phyloP scores from a whole-genome alignment of 768 basidiomycete genomes.

The Leccinum pellstonianum region DNA sequence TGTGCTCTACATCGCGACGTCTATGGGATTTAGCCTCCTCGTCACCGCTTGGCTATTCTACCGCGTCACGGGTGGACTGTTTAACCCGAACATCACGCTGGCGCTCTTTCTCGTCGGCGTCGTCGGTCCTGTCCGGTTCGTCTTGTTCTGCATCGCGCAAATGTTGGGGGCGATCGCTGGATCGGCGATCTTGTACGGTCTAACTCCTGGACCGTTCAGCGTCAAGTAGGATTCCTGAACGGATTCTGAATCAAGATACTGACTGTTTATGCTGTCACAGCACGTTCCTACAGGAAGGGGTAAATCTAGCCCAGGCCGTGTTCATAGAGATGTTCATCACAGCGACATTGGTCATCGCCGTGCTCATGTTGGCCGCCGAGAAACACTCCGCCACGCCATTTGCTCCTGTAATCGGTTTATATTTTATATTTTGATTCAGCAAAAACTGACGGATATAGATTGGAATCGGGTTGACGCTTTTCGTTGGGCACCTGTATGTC shows the following conservation, averaged over 20 bases:
- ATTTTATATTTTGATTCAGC: not conserved
- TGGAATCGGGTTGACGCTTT: conserved; percentile 65
- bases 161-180: conserved; percentile 59
- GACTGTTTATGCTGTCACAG: conserved; percentile 32
- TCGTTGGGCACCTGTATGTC: conserved; percentile 58
- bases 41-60: conserved; percentile 69
- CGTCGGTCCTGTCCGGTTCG: conserved; percentile 53
- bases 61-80: conserved; percentile 60
- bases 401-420: conserved; percentile 50
- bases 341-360: conserved; percentile 53
- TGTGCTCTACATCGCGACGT: conserved; percentile 54
- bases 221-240: conserved; percentile 44
- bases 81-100: conserved; percentile 63
- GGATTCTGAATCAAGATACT: not conserved
- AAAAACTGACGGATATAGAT: conserved; percentile 36
- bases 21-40: conserved; percentile 61
- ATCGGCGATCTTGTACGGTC: conserved; percentile 50
- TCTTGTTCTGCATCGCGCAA: conserved; percentile 62
- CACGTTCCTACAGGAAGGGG: conserved; percentile 44
- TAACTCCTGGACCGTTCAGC: conserved; percentile 54
- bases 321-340: conserved; percentile 72
- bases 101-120: conserved; percentile 57
- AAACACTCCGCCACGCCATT: conserved; percentile 66
- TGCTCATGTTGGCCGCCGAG: conserved; percentile 74
- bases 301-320: conserved; percentile 56